These are phyloP conservation scores for Peziza echinospora DNA, from an alignment of 495 filamentous ascomycete genomes.

Conservation along the genomic window DNA sequence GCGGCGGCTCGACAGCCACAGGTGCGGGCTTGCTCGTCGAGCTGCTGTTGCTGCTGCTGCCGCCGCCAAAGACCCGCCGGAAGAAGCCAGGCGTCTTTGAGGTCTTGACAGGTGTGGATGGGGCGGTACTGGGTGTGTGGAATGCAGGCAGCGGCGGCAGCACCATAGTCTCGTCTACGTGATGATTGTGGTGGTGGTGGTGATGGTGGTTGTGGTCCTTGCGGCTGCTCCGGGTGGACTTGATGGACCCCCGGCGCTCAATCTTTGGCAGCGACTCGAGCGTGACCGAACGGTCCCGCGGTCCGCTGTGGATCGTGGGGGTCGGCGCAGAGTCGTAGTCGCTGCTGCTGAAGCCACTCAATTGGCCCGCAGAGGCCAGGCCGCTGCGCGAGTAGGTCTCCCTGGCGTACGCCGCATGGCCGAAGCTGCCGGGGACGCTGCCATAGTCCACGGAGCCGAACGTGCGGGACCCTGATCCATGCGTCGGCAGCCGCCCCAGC, in stretches of 20 bases:
- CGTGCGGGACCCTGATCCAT: background rate
- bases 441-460: background rate
- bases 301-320: conserved; percentile 66
- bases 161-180: conserved; percentile 15
- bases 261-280: conserved; percentile 21
- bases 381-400: conserved; percentile 14
- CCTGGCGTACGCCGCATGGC: conserved; percentile 17
- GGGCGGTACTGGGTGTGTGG: conserved; percentile 2
- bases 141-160: conserved; percentile 22
- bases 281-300: conserved; percentile 29
- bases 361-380: background rate
- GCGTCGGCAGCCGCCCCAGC: background rate
- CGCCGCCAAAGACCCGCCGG: conserved; percentile 57
- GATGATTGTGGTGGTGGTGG: too few species aligned
- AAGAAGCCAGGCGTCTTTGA: conserved; percentile 51
- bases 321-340: conserved; percentile 65
- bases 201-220: conserved; percentile 18
- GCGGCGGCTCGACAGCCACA: background rate
- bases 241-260: conserved; percentile 17
- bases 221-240: conserved; percentile 16
- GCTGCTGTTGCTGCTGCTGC: conserved; percentile 6
- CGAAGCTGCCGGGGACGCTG: conserved; percentile 13
- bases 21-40: conserved; percentile 2
- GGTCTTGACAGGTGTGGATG: conserved; percentile 8
- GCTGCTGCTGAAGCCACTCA: background rate